Evolutionary conservation across 495 filamentous ascomycete genomes (phyloP), one percentile per base, ranked within the genome.

Genomic region (Durotheca rogersii): DNA sequence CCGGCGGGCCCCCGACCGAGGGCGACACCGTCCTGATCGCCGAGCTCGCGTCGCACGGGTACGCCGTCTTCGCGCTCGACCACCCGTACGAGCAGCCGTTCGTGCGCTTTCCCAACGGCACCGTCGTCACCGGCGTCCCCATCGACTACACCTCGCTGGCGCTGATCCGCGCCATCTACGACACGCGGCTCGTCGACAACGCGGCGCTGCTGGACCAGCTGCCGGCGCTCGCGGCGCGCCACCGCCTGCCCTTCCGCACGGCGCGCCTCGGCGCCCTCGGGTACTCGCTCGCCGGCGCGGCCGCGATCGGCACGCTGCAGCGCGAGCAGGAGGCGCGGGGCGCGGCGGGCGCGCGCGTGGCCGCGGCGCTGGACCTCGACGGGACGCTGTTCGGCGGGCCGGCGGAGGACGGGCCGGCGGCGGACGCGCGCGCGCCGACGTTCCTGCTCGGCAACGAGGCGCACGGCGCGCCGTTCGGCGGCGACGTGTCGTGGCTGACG

Each of bases 231-330:
- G 53, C 41, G 4, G 16, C 17, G 3, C 16, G 48, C 19, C 33
- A 58, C 11, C 31, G 41, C 0, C 17, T 44, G 9, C 61, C 62
- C 14, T 33, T 73, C 23, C 55, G 56, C 23, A 62, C 60, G 4
- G 47, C 54, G n/a, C 49, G 62, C 4, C 50, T 72, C n/a, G 69
- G 65, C 16, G 60, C 72, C 17, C 60, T 74, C 11, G 77, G 78
- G 0, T 77, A 81, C 33, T 80, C 78, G 0, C 56, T 79, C 4
- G 78, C 78, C 18, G 79, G 78, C 7, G 72, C 73, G 0, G 65
- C 77, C 1, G 61, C 73, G 1, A 59, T 74, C 4, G 57, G 59
- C 0, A 57, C 68, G 9, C 53, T 75, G 43, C 51, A 65, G 7
- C n/a, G n/a, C n/a, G n/a, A n/a, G n/a, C n/a, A n/a, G n/a, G n/a